Percentiles rank a stretch among this genome's conserved stretches.
Evolutionary conservation across 805 yeast species (phyloP).

Genomic region (Kodamaea neixiangensis): DNA sequence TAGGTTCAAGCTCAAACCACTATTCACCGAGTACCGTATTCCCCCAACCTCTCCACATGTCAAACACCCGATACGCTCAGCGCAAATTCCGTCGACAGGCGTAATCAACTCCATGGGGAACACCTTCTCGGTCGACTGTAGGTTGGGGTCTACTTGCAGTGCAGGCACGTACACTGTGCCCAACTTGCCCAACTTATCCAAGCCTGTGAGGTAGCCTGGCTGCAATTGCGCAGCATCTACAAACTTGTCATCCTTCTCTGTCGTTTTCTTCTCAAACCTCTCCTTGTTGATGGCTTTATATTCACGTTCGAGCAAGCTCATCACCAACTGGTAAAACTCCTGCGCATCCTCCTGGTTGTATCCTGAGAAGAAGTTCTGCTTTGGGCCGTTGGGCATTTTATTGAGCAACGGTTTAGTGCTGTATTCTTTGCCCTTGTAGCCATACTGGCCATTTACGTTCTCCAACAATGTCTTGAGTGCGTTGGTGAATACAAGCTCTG

Average conservation of each 20-base stretch:
- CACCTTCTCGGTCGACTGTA: conserved; percentile 45
- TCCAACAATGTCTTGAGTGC: conserved; percentile 54
- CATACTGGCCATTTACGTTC: conserved; percentile 58
- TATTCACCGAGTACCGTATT: conserved; percentile 74
- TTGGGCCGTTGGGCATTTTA: conserved; percentile 76
- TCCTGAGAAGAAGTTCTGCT: conserved; percentile 73
- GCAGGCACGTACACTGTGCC: conserved; percentile 75
- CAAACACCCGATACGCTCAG: conserved; percentile 88
- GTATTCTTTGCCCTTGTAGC: conserved; percentile 56
- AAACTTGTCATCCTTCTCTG: conserved; percentile 18
- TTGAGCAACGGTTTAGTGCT: conserved; percentile 61
- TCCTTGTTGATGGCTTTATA: conserved; percentile 28
- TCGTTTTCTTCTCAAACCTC: neutral
- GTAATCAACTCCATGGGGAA: conserved; percentile 65
- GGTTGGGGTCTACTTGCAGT: conserved; percentile 72
- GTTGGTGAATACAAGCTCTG: conserved; percentile 49
- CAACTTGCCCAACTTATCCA: conserved; percentile 54
- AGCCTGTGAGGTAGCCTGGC: conserved; percentile 31
- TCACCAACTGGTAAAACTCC: conserved; percentile 83
- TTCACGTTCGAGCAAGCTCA: conserved; percentile 66
- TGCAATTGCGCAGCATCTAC: conserved; percentile 23
- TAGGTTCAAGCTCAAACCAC: conserved; percentile 71
- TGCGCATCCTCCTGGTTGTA: conserved; percentile 97
- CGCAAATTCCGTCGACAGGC: conserved; percentile 89
- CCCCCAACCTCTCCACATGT: conserved; percentile 95